Base-by-base conservation (phyloP, 257 asterid species). In the Echium plantagineum region DNA sequence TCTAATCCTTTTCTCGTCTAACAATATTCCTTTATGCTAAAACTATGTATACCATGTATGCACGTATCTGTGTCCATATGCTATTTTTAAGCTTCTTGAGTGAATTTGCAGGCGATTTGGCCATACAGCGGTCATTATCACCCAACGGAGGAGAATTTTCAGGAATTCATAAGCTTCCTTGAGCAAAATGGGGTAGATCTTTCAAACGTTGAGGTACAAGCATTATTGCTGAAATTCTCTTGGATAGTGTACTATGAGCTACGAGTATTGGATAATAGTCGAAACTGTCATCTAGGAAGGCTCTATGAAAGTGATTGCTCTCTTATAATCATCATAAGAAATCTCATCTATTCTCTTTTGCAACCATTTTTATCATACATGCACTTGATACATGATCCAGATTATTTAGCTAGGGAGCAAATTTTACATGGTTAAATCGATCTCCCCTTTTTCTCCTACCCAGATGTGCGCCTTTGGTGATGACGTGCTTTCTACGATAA, bases 61-160 rank as follows among this genome's bases (percentile, higher is more conserved):
- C 9, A 4, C 9, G 28, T 56, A 3, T 56, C 1, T 21, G 26
- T 49, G 30, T 22, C 42, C 17, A 52, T 56, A 61, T 62, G 24
- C 65, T 24, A 55, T 31, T 17, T 62, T 48, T 15, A 5, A 31
- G 60, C 49, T 17, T n/a, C 46, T 19, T 12, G 49, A 42, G 13
- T 42, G 17, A 12, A 42, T 3, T 10, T 42, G 49, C 82, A 93
- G 98, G 62, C 83, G 47, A 81, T 93, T 69, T 93, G 97, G 66
- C 84, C 98, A 61, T 93, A 89, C 78, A 93, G 98, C 31, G 98
- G 98, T 58, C 98, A 93, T 80, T 93, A 93, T 73, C 86, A 75
- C 74, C 98, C 98, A 61, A 84, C 94, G 6, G 97, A 89, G 60
- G 95, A 86, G 19, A 75, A 81, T 74, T 88, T 89, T 21, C 79